Conservation (phyloP, 2,329 filamentous ascomycete genomes). For the Alternaria triticimaculans region DNA sequence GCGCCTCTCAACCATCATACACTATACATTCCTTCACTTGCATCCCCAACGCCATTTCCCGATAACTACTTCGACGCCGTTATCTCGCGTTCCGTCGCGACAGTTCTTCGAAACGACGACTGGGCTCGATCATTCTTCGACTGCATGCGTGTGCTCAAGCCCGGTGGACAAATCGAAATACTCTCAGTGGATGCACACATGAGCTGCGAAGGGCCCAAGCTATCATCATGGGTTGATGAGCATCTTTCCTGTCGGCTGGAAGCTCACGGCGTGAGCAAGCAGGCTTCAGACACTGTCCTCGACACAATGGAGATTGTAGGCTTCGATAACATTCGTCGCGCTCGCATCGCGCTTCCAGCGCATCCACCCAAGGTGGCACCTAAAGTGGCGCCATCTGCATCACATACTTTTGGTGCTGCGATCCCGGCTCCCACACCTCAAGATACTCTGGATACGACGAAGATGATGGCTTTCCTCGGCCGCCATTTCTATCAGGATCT, state of each 20-base stretch:
- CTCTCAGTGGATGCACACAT: constrained; percentile 34
- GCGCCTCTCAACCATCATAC: constrained; percentile 38
- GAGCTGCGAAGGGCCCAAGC: constrained; percentile 29
- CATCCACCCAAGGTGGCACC: constrained; percentile 18
- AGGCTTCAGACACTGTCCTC: constrained; percentile 34
- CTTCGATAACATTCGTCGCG: constrained; percentile 35
- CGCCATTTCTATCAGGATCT: constrained; percentile 36
- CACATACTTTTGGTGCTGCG: constrained; percentile 8
- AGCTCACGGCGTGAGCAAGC: constrained; percentile 28
- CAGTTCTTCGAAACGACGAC: constrained; percentile 33
- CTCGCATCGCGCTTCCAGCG: constrained; percentile 32
- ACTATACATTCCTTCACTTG: constrained; percentile 31
- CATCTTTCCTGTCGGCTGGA: constrained; percentile 29
- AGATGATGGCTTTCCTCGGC: constrained; percentile 37
- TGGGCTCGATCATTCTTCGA: constrained; percentile 39
- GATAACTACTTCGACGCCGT: constrained; percentile 36
- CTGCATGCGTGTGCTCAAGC: constrained; percentile 37
- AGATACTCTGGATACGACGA: constrained; percentile 26
- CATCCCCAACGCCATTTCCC: constrained; percentile 31
- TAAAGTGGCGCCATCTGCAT: constrained; percentile 9
- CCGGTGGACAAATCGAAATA: constrained; percentile 36
- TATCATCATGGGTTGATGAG: constrained; percentile 34
- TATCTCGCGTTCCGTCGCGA: constrained; percentile 33
- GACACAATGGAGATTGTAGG: constrained; percentile 40
- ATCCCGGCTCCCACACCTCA: constrained; percentile 24